phyloP scores from a whole-genome alignment of 257 asterid species.

The Solanum ossicruentum region DNA sequence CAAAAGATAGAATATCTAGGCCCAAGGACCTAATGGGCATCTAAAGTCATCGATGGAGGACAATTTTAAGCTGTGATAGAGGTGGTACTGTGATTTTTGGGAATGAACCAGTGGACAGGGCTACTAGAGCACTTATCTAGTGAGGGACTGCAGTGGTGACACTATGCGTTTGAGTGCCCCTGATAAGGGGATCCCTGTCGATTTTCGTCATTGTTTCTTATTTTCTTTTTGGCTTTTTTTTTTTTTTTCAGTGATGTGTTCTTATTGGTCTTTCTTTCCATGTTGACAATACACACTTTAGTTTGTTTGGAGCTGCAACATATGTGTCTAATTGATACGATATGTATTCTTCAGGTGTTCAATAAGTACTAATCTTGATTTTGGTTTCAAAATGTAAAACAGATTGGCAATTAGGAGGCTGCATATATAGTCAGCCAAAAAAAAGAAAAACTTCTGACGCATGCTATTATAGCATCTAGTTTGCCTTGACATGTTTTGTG shows the following conservation, averaged over 20 bases:
- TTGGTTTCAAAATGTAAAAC: neutral
- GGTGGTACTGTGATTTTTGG: neutral
- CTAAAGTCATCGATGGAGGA: neutral
- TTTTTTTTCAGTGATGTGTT: neutral
- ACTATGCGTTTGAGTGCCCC: neutral
- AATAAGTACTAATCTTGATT: neutral
- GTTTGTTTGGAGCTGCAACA: neutral
- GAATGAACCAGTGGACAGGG: neutral
- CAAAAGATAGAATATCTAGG: neutral
- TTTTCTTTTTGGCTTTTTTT: neutral
- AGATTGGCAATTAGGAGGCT: neutral
- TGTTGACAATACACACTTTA: neutral
- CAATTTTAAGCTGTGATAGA: neutral
- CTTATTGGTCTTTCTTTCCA: neutral
- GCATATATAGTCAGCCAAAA: neutral
- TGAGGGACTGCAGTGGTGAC: neutral
- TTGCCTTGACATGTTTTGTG: neutral
- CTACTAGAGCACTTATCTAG: neutral
- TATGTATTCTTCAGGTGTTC: neutral
- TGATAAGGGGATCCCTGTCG: neutral
- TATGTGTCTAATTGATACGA: neutral
- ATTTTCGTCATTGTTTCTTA: neutral
- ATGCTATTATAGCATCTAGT: neutral
- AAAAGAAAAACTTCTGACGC: neutral
- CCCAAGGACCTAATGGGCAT: neutral